Base-by-base conservation (phyloP, 2,329 filamentous ascomycete genomes). In the Pseudogymnoascus sp. region DNA sequence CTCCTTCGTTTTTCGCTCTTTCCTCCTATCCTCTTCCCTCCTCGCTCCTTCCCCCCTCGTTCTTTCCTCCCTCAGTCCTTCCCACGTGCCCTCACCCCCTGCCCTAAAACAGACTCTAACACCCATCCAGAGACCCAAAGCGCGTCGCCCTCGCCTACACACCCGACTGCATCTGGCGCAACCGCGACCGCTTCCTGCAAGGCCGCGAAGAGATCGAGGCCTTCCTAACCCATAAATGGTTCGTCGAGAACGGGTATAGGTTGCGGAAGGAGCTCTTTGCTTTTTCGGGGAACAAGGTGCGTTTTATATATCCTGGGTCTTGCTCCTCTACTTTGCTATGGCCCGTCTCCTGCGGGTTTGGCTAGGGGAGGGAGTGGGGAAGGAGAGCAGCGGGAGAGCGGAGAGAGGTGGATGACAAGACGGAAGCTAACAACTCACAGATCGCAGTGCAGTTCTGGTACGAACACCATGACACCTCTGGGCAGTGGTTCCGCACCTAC, bases 381-480 rank as follows among this genome's bases (percentile, higher is more conserved):
- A 21, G 1, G 19, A 23, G 26, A 31, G 28, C 47, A 17, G 63
- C 2, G 26, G n/a, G 10, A 36, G 35, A 28, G 21, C 64, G 19
- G 19, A 6, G 19, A 10, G 17, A 4, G 6, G 1, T 15, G 2
- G 11, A 36, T 47, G 21, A 28, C 13, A 40, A 23, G 3, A 19
- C n/a, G 10, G 4, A 42, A 1, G 13, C 59, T 11, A 17, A 33
- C 9, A n/a, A 19, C 38, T 13, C 7, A 4, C 21, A 85, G 75
- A 93, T 93, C 67, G 91, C 91, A 0, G 91, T 96, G 21, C 90
- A 96, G 72, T 96, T 95, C 74, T 96, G 91, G 91, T 74, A 74
- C 50, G 72, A 74, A 61, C 96, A 93, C 71, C 88, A 96, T 75
- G 89, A 93, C 70, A 76, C 76, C 7, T 69, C 80, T 1, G 87